phyloP scores from a whole-genome alignment of 2,329 filamentous ascomycete genomes.

The Fonsecaea multimorphosa region DNA sequence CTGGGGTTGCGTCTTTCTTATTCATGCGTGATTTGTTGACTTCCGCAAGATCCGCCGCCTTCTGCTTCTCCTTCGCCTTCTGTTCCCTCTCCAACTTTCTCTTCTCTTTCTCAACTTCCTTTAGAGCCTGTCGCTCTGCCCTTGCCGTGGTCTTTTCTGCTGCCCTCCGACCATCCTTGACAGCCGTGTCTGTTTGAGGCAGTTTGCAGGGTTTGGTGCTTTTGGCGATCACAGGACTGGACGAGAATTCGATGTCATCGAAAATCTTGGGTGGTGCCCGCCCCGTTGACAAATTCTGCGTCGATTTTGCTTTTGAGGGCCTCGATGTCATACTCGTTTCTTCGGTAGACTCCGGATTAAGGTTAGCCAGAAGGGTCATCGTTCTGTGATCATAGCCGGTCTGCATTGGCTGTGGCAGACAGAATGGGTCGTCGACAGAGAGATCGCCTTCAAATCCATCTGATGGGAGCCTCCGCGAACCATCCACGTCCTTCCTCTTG shows the following conservation, averaged over 20 bases:
- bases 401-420: constrained; percentile 26
- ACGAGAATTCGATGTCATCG: constrained; percentile 37
- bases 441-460: constrained; percentile 48
- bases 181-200: constrained; percentile 8
- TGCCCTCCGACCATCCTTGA: constrained; percentile 47
- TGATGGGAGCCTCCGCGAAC: constrained; percentile 34
- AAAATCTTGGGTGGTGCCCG: constrained; percentile 6
- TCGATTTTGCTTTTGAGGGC: constrained; percentile 27
- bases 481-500: not conserved
- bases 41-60: constrained; percentile 69
- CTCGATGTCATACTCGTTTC: constrained; percentile 21
- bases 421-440: constrained; percentile 38
- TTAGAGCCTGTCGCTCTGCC: constrained; percentile 51
- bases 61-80: constrained; percentile 67
- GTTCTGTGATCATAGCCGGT: constrained; percentile 49
- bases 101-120: constrained; percentile 55
- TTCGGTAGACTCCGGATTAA: constrained; percentile 37
- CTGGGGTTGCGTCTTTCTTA: constrained; percentile 73
- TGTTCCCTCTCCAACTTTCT: constrained; percentile 58
- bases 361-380: constrained; percentile 47
- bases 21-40: constrained; percentile 75
- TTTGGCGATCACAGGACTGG: constrained; percentile 50
- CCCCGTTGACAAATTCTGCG: constrained; percentile 30
- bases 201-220: constrained; percentile 27
- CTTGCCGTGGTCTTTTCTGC: constrained; percentile 44